A percentile compares a stretch with the other conserved stretches of the same genome.
Conservation (phyloP, 169 alveolate species). For the Hepatocystis sp. region DNA sequence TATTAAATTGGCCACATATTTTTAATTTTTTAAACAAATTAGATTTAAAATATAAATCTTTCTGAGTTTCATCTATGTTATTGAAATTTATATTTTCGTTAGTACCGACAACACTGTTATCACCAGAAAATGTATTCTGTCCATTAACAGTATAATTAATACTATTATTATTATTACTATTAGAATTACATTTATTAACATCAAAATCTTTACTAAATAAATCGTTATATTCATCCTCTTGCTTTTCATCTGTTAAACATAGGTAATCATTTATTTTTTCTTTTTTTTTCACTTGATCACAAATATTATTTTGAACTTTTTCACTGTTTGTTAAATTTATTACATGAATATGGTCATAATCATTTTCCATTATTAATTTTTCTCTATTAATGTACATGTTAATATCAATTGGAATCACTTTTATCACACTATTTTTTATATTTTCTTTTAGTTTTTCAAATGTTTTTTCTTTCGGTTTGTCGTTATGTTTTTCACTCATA, state of each 20-base stretch:
- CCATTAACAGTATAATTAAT: too few species aligned
- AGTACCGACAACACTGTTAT: neutral
- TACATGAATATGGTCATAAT: conserved; percentile 69
- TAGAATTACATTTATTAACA: too few species aligned
- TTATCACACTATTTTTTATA: conserved; percentile 24
- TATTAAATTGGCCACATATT: conserved; percentile 95
- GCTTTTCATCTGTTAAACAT: conserved; percentile 46
- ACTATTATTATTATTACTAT: too few species aligned
- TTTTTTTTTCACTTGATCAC: conserved; percentile 30
- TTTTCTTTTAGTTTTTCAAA: conserved; percentile 47
- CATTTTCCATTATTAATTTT: conserved; percentile 29
- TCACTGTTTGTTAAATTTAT: conserved; percentile 53
- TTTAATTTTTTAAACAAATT: conserved; percentile 86
- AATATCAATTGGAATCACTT: conserved; percentile 63
- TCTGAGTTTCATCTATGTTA: conserved; percentile 43
- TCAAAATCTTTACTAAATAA: conserved; percentile 26
- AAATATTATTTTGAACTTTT: conserved; percentile 25
- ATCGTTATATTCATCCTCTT: conserved; percentile 25
- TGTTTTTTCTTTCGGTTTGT: too few species aligned
- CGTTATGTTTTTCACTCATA: neutral
- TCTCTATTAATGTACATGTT: conserved; percentile 75
- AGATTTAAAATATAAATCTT: conserved; percentile 60
- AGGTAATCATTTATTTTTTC: conserved; percentile 21
- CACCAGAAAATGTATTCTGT: too few species aligned
- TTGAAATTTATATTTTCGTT: conserved; percentile 48